These are phyloP conservation scores for Suaeda aralocaspica DNA, from an alignment of 148 eudicot species.

Conservation along the genomic window DNA sequence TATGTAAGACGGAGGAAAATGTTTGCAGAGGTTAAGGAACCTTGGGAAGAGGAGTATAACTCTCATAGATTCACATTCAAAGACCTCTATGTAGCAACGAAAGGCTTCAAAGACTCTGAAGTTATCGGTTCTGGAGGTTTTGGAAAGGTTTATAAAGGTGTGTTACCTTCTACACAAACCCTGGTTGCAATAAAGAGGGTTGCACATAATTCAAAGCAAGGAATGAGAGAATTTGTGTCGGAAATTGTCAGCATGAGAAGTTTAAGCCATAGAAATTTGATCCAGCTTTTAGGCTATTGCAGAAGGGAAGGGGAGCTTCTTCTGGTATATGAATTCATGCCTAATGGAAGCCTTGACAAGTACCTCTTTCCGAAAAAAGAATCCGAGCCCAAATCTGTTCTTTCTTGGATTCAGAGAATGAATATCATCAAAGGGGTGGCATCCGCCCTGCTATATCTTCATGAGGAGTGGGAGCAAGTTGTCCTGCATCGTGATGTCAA, in stretches of 20 bases:
- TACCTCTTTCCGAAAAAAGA: constrained; percentile 16
- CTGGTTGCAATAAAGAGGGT: constrained; percentile 39
- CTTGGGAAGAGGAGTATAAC: constrained; percentile 29
- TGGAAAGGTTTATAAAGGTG: constrained; percentile 46
- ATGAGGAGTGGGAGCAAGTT: constrained; percentile 41
- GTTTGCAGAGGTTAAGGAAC: constrained; percentile 27
- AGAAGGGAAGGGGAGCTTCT: constrained; percentile 39
- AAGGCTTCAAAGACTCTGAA: constrained; percentile 34
- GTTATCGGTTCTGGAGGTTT: constrained; percentile 41
- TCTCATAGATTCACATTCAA: constrained; percentile 29
- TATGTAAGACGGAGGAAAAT: constrained; percentile 22
- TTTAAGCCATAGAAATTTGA: constrained; percentile 43
- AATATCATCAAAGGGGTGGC: constrained; percentile 37
- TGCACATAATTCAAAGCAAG: constrained; percentile 40
- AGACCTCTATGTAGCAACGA: constrained; percentile 36
- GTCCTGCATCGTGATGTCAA: constrained; percentile 43
- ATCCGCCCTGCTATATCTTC: constrained; percentile 37
- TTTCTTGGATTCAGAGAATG: constrained; percentile 34
- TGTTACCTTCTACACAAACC: constrained; percentile 17
- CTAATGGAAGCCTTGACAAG: constrained; percentile 45
- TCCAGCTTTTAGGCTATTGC: constrained; percentile 45
- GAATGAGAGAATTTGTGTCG: constrained; percentile 37
- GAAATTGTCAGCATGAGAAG: constrained; percentile 40
- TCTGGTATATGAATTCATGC: constrained; percentile 43
- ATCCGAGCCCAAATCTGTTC: constrained; percentile 1